phyloP scores from a whole-genome alignment of 257 asterid genomes.

The Scutellaria baicalensis region DNA sequence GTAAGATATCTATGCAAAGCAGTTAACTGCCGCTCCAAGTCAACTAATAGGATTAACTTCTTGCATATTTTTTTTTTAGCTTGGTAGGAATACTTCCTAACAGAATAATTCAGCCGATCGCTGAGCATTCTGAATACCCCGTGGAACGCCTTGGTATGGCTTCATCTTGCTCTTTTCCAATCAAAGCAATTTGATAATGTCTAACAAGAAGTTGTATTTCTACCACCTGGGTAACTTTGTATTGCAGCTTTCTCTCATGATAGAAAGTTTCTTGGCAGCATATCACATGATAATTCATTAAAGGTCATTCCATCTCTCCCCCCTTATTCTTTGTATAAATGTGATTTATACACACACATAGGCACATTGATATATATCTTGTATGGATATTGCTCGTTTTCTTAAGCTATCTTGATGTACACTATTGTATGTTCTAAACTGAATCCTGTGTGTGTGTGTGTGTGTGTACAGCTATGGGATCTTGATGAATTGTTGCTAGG shows the following conservation, averaged over 20 bases:
- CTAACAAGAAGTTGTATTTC: not conserved
- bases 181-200: not conserved
- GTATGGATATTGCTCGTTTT: not conserved
- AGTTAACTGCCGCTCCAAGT: not conserved
- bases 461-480: slow-evolving; percentile 54
- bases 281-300: slow-evolving; percentile 73
- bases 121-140: slow-evolving; percentile 81
- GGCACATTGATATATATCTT: not conserved
- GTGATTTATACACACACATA: not conserved
- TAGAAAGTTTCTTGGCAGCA: slow-evolving; percentile 81
- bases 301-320: slow-evolving; percentile 39
- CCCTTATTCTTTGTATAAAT: not conserved
- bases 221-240: slow-evolving; percentile 4
- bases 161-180: not conserved
- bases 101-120: slow-evolving; percentile 88
- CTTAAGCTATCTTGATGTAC: not conserved
- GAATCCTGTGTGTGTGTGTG: not conserved
- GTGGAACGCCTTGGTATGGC: slow-evolving; percentile 86
- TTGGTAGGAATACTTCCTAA: slow-evolving; percentile 84
- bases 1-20: slow-evolving; percentile 24
- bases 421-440: not conserved
- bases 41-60: not conserved
- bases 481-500: slow-evolving; percentile 67
- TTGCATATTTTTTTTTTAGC: slow-evolving; percentile 31
- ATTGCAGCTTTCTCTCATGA: slow-evolving; percentile 83